phyloP scores from a whole-genome alignment of 805 yeast species.

The Ascoidea tarda region DNA sequence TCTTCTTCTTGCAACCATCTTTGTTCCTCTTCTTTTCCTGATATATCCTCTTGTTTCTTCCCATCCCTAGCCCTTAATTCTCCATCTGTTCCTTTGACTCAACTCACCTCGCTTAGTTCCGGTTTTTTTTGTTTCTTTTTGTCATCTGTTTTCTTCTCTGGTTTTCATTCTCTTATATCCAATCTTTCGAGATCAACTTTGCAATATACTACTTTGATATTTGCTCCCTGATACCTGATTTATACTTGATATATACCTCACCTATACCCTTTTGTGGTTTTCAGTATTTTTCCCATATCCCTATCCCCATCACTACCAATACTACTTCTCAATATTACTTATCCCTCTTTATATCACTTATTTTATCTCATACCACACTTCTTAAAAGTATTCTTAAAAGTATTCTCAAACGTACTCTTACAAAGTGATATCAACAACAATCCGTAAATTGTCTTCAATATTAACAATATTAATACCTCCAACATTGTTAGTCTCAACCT shows the following conservation, averaged over 20 bases:
- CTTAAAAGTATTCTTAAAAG: too few species aligned
- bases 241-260: neutral
- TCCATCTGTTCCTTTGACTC: neutral
- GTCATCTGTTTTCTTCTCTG: neutral
- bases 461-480: neutral
- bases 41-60: neutral
- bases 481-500: neutral
- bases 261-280: neutral
- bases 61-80: too few species aligned
- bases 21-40: neutral
- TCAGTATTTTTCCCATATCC: neutral
- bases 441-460: neutral
- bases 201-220: neutral
- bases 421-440: neutral
- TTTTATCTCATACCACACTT: too few species aligned
- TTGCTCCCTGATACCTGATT: too few species aligned
- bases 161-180: neutral
- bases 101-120: too few species aligned
- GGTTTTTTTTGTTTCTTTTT: too few species aligned
- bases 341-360: too few species aligned
- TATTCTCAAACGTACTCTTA: too few species aligned
- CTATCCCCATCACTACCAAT: neutral
- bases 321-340: neutral
- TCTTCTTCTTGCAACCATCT: neutral
- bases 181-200: neutral